These are phyloP conservation scores for Grosmannia clavigera DNA, from an alignment of 2,329 filamentous ascomycete species.

Conservation along the genomic window DNA sequence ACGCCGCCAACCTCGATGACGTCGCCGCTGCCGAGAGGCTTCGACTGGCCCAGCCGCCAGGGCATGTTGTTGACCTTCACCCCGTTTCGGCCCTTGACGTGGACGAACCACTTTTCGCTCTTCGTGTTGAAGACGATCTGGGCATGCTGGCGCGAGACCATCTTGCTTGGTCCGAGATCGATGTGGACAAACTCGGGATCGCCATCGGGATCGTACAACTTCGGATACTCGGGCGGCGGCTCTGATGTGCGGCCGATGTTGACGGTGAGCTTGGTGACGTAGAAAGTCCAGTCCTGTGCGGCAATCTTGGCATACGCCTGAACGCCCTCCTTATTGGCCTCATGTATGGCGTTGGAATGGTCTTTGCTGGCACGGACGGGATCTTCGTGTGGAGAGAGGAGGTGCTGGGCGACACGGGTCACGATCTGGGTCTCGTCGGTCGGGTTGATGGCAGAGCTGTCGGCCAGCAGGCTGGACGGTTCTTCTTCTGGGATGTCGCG, in stretches of 20 bases:
- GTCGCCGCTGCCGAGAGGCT: constrained; percentile 67
- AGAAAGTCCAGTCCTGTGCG: constrained; percentile 74
- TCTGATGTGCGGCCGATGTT: constrained; percentile 64
- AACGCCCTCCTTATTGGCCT: constrained; percentile 48
- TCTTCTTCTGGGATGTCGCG: constrained; percentile 33
- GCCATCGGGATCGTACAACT: constrained; percentile 30
- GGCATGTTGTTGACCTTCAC: constrained; percentile 67
- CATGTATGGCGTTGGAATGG: constrained; percentile 51
- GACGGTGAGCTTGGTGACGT: constrained; percentile 61
- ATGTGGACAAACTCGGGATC: constrained; percentile 58
- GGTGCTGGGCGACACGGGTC: constrained; percentile 40
- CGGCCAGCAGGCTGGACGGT: constrained; percentile 28
- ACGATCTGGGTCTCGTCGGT: constrained; percentile 45
- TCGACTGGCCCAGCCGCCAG: constrained; percentile 54
- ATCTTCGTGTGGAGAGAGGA: constrained; percentile 28
- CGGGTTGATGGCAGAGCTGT: constrained; percentile 24
- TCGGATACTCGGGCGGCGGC: constrained; percentile 18
- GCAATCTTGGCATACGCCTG: constrained; percentile 74
- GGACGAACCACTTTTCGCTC: constrained; percentile 65
- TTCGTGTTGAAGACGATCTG: constrained; percentile 60
- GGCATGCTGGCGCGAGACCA: constrained; percentile 66
- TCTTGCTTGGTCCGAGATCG: constrained; percentile 75
- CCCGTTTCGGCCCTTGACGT: constrained; percentile 84
- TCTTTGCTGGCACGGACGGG: constrained; percentile 48
- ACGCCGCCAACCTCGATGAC: constrained; percentile 85